Base-by-base conservation (phyloP, 805 yeast species). In the Zygosaccharomyces rouxii region DNA sequence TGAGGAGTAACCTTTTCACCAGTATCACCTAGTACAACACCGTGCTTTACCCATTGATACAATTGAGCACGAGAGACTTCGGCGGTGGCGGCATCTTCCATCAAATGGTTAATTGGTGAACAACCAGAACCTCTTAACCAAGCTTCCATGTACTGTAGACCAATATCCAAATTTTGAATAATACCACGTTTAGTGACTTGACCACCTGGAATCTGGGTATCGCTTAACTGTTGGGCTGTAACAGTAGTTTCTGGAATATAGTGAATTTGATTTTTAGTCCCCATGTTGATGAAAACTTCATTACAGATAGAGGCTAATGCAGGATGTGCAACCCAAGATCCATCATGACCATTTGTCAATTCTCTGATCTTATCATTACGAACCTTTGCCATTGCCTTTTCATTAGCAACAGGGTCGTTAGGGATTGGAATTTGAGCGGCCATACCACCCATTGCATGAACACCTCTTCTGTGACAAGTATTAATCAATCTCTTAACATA, bases 11-110 rank as follows among this genome's bases (percentile, higher is more conserved):
- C 75, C 23, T 60, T 70, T 46, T 72, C 75, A 42, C 82, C 82
- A 22, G 81, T 74, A 59, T 83, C 87, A 47, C 79, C 75, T 52
- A 78, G 63, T 48, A 64, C 70, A 39, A 80, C 84, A 39, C 80
- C 79, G 64, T 86, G 90, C 50, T 81, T 83, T 45, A 82, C 86
- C 95, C 95, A 86, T 64, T 87, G 89, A 76, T 83, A 83, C 57
- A 86, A 73, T 70, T 85, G 92, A 52, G 89, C 77, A 71, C 94
- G 78, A 31, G 90, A 83, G 35, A 86, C 95, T 69, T 86, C 95
- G 35, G 94, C 92, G 44, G 95, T 86, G 29, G 94, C 94, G 25
- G 95, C 95, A 68, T 86, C 95, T 70, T 86, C 95, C 95, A 86
- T 86, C 68, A 86, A 74, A 66, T 81, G 79, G 72, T 86, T 85